These are phyloP conservation scores for Brettanomyces custersianus DNA, from an alignment of 805 yeast species.

Conservation along the genomic window DNA sequence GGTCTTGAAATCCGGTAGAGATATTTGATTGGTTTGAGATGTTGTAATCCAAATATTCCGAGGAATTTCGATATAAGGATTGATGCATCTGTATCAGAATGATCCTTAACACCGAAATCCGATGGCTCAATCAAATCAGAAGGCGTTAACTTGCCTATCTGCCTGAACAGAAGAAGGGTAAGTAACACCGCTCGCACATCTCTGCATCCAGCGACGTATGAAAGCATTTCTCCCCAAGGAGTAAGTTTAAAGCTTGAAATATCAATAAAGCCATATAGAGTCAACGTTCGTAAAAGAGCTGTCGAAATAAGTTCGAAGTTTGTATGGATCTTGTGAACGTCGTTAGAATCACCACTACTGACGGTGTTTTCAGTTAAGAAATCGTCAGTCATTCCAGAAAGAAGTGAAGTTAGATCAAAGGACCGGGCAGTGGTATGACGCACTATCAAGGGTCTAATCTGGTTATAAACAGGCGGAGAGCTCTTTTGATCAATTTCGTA, in stretches of 20 bases:
- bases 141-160: conserved; percentile 30
- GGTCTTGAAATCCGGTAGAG: conserved; percentile 66
- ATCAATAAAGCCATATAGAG: conserved; percentile 40
- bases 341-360: conserved; percentile 6
- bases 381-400: conserved; percentile 22
- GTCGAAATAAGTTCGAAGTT: conserved; percentile 51
- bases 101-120: conserved; percentile 27
- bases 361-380: conserved; percentile 19
- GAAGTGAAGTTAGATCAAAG: conserved; percentile 25
- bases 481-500: conserved; percentile 41
- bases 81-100: conserved; percentile 28
- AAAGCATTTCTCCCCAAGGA: conserved; percentile 43
- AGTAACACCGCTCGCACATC: conserved; percentile 35
- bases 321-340: conserved; percentile 27
- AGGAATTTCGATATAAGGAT: conserved; percentile 40
- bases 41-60: conserved; percentile 36
- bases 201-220: conserved; percentile 22
- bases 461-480: conserved; percentile 42
- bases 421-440: conserved; percentile 24
- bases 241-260: conserved; percentile 34
- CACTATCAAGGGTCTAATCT: conserved; percentile 26
- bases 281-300: conserved; percentile 43
- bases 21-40: conserved; percentile 42
- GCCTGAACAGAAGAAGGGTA: conserved; percentile 34
- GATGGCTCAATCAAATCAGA: conserved; percentile 30